Conservation (phyloP, 257 asterid genomes). For the Ballota nigra region DNA sequence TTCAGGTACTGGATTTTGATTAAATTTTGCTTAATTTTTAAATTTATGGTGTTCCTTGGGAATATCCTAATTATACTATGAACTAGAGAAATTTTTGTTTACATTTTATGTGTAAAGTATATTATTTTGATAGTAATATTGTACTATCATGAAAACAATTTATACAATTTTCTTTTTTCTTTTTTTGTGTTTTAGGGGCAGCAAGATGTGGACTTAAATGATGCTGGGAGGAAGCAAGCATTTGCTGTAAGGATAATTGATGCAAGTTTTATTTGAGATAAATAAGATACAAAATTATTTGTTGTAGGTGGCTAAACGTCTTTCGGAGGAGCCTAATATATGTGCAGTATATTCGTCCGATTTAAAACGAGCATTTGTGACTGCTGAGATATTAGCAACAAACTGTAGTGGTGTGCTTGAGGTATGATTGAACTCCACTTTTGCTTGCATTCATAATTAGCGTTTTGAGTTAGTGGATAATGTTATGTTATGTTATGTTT, state of each 20-base stretch:
- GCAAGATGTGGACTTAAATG: background rate
- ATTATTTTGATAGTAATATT: no score
- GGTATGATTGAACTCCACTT: conserved; percentile 23
- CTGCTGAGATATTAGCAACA: conserved; percentile 68
- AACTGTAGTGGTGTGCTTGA: conserved; percentile 59
- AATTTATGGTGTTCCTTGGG: no score
- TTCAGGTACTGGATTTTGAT: background rate
- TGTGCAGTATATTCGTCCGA: conserved; percentile 77
- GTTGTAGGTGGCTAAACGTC: conserved; percentile 69
- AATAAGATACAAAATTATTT: background rate
- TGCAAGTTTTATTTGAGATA: background rate
- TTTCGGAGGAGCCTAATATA: conserved; percentile 60
- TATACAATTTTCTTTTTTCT: no score
- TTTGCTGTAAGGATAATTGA: background rate
- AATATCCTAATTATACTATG: no score
- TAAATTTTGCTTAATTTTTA: no score
- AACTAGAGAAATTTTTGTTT: no score
- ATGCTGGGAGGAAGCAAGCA: conserved; percentile 4
- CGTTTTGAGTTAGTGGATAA: background rate
- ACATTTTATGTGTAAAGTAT: no score
- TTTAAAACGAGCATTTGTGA: conserved; percentile 70
- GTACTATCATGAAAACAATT: no score
- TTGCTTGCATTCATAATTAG: background rate
- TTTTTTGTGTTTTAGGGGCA: background rate
- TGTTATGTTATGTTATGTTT: background rate